These are phyloP conservation scores for Paxillus involutus DNA, from an alignment of 768 basidiomycete genomes.

Conservation along the genomic window DNA sequence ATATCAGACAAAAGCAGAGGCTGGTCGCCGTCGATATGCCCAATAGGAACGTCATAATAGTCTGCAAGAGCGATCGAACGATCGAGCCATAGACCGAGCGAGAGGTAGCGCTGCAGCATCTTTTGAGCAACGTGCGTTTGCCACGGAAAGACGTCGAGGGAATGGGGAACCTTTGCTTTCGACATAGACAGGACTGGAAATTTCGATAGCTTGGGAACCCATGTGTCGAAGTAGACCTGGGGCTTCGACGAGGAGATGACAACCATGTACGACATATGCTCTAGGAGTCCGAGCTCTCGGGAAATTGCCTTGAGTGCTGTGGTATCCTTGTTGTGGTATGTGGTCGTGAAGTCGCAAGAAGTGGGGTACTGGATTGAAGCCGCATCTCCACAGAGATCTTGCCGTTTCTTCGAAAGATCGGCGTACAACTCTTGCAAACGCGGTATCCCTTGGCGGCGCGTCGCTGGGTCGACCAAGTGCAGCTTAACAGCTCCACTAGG, in stretches of 20 bases:
- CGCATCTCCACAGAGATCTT: slow-evolving; percentile 38
- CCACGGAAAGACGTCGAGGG: slow-evolving; percentile 86
- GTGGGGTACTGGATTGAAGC: slow-evolving; percentile 64
- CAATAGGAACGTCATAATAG: slow-evolving; percentile 91
- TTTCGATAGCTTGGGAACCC: slow-evolving; percentile 67
- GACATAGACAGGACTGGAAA: slow-evolving; percentile 90
- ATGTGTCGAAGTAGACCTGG: slow-evolving; percentile 75
- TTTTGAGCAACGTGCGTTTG: slow-evolving; percentile 78
- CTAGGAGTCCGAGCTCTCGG: slow-evolving; percentile 76
- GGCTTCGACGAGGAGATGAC: slow-evolving; percentile 88
- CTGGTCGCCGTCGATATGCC: slow-evolving; percentile 90
- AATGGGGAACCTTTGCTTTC: slow-evolving; percentile 72
- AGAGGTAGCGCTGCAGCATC: slow-evolving; percentile 83
- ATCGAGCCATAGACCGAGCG: slow-evolving; percentile 77
- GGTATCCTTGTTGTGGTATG: slow-evolving; percentile 76
- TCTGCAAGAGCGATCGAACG: slow-evolving; percentile 76
- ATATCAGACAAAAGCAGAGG: slow-evolving; percentile 88
- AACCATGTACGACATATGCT: slow-evolving; percentile 71
- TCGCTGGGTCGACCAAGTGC: slow-evolving; percentile 88
- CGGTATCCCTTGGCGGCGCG: slow-evolving; percentile 78
- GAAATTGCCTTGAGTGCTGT: slow-evolving; percentile 86
- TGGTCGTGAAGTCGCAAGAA: slow-evolving; percentile 57
- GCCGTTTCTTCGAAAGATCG: slow-evolving; percentile 57
- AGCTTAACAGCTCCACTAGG: slow-evolving; percentile 70
- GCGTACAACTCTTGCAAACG: slow-evolving; percentile 74